Evolutionary conservation across 2,329 filamentous ascomycete genomes (phyloP).

Genomic region (Aspergillus chevalieri): DNA sequence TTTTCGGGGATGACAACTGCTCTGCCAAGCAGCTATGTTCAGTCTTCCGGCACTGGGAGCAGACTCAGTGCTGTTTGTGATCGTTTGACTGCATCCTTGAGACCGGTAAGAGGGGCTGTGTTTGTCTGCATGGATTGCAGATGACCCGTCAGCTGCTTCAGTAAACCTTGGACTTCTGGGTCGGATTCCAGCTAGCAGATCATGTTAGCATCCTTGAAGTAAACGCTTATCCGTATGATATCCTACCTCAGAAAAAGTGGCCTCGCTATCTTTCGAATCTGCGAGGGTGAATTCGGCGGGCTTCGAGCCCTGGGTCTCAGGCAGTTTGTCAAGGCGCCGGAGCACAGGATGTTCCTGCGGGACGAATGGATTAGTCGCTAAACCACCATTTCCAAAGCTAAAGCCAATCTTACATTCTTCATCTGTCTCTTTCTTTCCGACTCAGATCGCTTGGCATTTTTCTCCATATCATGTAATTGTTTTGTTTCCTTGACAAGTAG

Average conservation of each 20-base stretch:
- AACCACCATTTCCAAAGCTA: neutral
- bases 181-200: conserved; percentile 30
- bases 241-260: conserved; percentile 30
- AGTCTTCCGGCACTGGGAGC: conserved; percentile 25
- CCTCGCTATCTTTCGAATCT: conserved; percentile 17
- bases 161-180: conserved; percentile 28
- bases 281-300: conserved; percentile 24
- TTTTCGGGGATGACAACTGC: neutral
- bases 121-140: conserved; percentile 42
- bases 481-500: conserved; percentile 36
- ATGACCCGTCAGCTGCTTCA: conserved; percentile 39
- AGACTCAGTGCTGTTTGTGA: conserved; percentile 32
- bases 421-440: conserved; percentile 34
- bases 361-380: conserved; percentile 11
- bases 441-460: conserved; percentile 36
- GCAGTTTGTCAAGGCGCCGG: conserved; percentile 26
- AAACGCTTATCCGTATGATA: neutral
- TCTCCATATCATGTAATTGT: conserved; percentile 38
- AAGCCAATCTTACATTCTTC: conserved; percentile 31
- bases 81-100: conserved; percentile 33
- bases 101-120: conserved; percentile 28
- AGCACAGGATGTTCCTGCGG: conserved; percentile 37
- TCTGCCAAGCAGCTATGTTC: conserved; percentile 8
- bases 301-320: conserved; percentile 8
- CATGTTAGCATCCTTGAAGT: conserved; percentile 6